Base-by-base conservation (phyloP, 2,329 filamentous ascomycete species). In the Coniochaeta ligniaria region DNA sequence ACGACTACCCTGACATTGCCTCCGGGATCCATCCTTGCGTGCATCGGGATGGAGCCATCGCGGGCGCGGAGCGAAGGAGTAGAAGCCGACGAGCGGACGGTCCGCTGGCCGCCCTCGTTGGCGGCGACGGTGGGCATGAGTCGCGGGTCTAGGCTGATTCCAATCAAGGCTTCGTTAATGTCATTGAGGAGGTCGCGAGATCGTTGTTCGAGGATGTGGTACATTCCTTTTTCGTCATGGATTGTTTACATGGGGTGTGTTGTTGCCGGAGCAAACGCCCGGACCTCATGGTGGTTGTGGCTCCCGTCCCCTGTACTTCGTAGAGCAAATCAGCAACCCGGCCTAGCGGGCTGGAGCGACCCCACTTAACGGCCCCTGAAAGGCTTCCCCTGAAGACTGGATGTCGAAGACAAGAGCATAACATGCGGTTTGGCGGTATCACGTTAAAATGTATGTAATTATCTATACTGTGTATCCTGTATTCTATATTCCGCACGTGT, bases 1-100 rank as follows among this genome's bases (percentile, higher is more conserved):
- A 95, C 91, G 33, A 94, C 91, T 31, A 95, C 91, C 67, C 86
- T 83, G 62, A 95, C 91, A 74, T 95, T 95, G 61, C 89, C 90
- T 63, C 86, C 89, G 64, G 81, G 72, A 69, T 86, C 80, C 78
- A 82, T 82, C 71, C 77, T 80, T 66, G 78, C 77, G 67, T 80
- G 78, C 62, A 82, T 74, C 28, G 85, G 81, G 43, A 86, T 74
- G n/a, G 83, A 83, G 58, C 84, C 84, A 76, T 91, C 88, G 71
- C 86, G 84, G 43, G 89, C 89, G 63, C 90, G 84, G 68, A 94
- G 77, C 28, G 90, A 92, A 38, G 90, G 90, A 61, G 89, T 93
- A 60, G 90, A 93, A 57, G 90, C 90, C 60, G 85, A 88, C 22
- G 90, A 92, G 68, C 76, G 79, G 62, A 83, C 74, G 47, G 76